Percentiles rank a stretch among this genome's conserved stretches.
Conservation (phyloP, 805 yeast species). For the Monosporozyma yasuniensis region DNA sequence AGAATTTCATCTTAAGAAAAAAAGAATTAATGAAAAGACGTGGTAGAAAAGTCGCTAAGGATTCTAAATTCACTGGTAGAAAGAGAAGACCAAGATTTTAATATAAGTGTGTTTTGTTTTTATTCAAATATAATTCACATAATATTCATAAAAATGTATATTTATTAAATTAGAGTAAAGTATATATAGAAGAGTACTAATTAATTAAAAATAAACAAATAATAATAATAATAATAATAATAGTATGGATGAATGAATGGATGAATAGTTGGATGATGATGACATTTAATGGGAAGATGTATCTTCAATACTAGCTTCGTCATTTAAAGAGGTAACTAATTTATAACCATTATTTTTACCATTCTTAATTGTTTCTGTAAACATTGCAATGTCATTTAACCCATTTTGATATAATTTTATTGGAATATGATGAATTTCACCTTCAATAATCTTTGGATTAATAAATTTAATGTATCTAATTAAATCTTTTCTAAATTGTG, state of each 20-base stretch:
- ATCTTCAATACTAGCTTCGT: background rate
- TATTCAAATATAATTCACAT: background rate
- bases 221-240: too few species aligned
- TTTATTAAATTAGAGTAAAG: background rate
- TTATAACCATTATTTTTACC: constrained; percentile 27
- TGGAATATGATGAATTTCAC: constrained; percentile 27
- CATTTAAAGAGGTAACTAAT: constrained; percentile 13
- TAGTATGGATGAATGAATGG: too few species aligned
- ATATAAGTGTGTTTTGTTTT: background rate
- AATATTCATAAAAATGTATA: background rate
- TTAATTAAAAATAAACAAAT: too few species aligned
- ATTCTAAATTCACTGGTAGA: constrained; percentile 88
- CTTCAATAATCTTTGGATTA: constrained; percentile 17
- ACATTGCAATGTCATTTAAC: constrained; percentile 21
- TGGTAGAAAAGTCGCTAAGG: constrained; percentile 82
- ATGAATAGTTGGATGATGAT: too few species aligned
- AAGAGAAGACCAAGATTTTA: constrained; percentile 60
- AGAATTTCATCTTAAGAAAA: constrained; percentile 80
- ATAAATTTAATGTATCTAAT: constrained; percentile 23
- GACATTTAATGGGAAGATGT: too few species aligned
- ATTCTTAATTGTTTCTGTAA: constrained; percentile 17
- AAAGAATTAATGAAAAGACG: constrained; percentile 87
- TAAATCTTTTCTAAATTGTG: constrained; percentile 19
- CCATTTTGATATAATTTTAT: constrained; percentile 26
- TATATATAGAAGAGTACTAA: too few species aligned